phyloP scores from a whole-genome alignment of 1,139 yeast species.

The Blastobotrys indianensis region DNA sequence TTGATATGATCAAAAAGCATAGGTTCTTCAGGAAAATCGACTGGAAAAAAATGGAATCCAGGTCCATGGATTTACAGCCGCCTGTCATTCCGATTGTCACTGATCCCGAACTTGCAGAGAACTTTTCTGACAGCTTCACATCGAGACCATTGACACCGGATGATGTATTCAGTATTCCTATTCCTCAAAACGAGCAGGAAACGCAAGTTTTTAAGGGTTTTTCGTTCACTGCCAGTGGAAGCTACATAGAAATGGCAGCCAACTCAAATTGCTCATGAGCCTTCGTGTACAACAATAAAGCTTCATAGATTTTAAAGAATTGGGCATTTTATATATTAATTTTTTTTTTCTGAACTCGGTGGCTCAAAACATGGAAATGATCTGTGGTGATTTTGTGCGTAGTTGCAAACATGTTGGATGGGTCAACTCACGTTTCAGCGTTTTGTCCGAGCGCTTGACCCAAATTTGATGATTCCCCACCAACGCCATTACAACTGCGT shows the following conservation, averaged over 20 bases:
- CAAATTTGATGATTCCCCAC: no score
- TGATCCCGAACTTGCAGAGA: constrained; percentile 83
- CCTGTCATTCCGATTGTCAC: constrained; percentile 86
- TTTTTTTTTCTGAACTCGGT: no score
- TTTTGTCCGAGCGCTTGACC: no score
- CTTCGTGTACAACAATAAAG: no score
- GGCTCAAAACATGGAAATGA: no score
- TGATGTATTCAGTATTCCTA: constrained; percentile 19
- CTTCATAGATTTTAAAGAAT: no score
- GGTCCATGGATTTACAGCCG: constrained; percentile 47
- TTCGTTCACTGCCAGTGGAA: constrained; percentile 30
- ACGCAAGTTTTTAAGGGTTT: constrained; percentile 29
- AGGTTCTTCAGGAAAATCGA: constrained; percentile 72
- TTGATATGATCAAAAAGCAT: constrained; percentile 64
- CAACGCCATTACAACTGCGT: no score
- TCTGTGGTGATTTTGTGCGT: no score
- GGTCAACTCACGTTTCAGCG: no score
- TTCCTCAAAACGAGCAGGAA: constrained; percentile 13
- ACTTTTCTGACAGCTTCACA: constrained; percentile 84
- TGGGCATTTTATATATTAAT: no score
- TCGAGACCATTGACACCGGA: constrained; percentile 47
- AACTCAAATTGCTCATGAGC: no score
- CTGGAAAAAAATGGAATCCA: constrained; percentile 59
- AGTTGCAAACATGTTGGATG: no score
- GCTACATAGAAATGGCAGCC: constrained; percentile 25